A percentile compares a stretch with the other conserved stretches of the same genome.
Evolutionary conservation across 2,329 filamentous ascomycete species (phyloP).

Genomic region (Corniculantispora saksenae): DNA sequence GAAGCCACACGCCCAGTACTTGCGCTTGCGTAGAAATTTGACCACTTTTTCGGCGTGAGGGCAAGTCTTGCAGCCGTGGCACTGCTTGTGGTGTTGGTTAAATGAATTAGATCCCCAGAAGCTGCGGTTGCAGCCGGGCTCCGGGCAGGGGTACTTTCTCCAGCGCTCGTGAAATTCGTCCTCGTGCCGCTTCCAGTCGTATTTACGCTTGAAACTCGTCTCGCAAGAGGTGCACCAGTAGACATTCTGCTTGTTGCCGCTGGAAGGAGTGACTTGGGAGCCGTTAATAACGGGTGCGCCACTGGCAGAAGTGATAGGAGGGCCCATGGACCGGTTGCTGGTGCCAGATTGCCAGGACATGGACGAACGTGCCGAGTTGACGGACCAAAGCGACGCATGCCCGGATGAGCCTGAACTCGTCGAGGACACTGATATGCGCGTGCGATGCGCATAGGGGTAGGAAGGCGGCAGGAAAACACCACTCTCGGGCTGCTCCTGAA

Average conservation of each 20-base stretch:
- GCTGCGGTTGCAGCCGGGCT: constrained; percentile 63
- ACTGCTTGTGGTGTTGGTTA: constrained; percentile 67
- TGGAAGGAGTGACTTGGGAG: constrained; percentile 30
- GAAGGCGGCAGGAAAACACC: constrained; percentile 38
- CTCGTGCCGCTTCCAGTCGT: constrained; percentile 70
- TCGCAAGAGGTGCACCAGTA: constrained; percentile 62
- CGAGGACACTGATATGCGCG: constrained; percentile 50
- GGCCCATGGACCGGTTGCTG: constrained; percentile 36
- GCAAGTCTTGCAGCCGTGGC: constrained; percentile 65
- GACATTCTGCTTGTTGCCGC: constrained; percentile 44
- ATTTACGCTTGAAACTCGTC: constrained; percentile 67
- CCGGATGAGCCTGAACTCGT: constrained; percentile 52
- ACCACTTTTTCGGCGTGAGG: constrained; percentile 66
- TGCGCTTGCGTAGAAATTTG: constrained; percentile 62
- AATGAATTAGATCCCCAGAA: constrained; percentile 70
- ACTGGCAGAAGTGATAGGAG: constrained; percentile 29
- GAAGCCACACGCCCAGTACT: constrained; percentile 70
- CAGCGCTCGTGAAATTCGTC: constrained; percentile 70
- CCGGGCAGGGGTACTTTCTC: constrained; percentile 67
- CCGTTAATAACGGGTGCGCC: constrained; percentile 36
- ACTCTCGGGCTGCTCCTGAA: constrained; percentile 24
- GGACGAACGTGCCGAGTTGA: constrained; percentile 40
- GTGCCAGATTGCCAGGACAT: constrained; percentile 43
- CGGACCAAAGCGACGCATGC: constrained; percentile 50
- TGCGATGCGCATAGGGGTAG: constrained; percentile 42